phyloP scores from a whole-genome alignment of 2,329 filamentous ascomycete species.

The Fusarium pininemorale region DNA sequence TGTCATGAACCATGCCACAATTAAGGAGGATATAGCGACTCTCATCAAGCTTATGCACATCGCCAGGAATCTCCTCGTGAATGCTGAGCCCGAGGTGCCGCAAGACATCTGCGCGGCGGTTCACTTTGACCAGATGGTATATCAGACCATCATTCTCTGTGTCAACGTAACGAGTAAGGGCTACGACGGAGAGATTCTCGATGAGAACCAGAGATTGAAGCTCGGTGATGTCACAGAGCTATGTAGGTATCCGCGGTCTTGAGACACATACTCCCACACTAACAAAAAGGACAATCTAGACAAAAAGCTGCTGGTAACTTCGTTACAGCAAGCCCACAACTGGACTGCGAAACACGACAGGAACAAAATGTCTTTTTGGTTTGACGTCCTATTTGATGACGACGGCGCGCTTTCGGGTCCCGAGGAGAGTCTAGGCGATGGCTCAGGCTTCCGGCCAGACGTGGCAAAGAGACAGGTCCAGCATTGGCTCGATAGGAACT shows the following conservation, averaged over 20 bases:
- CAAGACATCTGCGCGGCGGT: slow-evolving; percentile 73
- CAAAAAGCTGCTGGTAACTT: slow-evolving; percentile 73
- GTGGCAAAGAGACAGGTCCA: slow-evolving; percentile 68
- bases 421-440: slow-evolving; percentile 62
- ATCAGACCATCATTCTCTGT: slow-evolving; percentile 71
- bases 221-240: slow-evolving; percentile 71
- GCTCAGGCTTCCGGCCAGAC: slow-evolving; percentile 63
- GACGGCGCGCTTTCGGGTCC: slow-evolving; percentile 57
- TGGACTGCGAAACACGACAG: slow-evolving; percentile 75
- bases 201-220: slow-evolving; percentile 65
- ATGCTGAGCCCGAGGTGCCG: slow-evolving; percentile 70
- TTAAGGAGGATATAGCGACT: slow-evolving; percentile 70
- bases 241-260: slow-evolving; percentile 56
- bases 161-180: slow-evolving; percentile 74
- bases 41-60: slow-evolving; percentile 75
- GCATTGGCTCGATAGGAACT: slow-evolving; percentile 71
- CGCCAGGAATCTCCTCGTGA: slow-evolving; percentile 70
- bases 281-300: slow-evolving; percentile 51
- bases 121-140: slow-evolving; percentile 72
- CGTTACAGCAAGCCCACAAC: slow-evolving; percentile 73
- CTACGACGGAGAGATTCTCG: slow-evolving; percentile 70
- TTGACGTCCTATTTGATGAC: slow-evolving; percentile 71
- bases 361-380: slow-evolving; percentile 77
- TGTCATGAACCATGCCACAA: slow-evolving; percentile 67
- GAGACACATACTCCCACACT: background rate